These are phyloP conservation scores for Dryas octopetala DNA, from an alignment of 306 rosid species.

Conservation along the genomic window DNA sequence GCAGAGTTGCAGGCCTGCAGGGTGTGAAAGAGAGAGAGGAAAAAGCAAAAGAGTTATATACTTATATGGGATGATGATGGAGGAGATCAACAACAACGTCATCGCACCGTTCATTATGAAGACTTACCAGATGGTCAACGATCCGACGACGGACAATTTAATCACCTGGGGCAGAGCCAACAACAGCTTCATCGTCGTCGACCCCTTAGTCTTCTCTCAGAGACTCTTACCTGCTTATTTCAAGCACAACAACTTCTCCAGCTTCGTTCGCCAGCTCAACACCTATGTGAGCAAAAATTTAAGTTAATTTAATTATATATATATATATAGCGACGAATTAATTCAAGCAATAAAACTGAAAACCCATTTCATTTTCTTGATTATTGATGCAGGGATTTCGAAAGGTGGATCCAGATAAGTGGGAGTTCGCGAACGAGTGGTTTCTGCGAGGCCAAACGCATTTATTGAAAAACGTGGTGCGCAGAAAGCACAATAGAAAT, in stretches of 20 bases:
- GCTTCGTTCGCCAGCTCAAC: slow-evolving; percentile 94
- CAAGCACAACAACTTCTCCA: slow-evolving; percentile 96
- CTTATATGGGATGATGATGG: slow-evolving; percentile 60
- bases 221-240: slow-evolving; percentile 68
- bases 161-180: slow-evolving; percentile 71
- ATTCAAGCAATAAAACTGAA: background rate
- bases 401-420: slow-evolving; percentile 86
- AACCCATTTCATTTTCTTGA: background rate
- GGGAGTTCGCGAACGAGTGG: slow-evolving; percentile 98
- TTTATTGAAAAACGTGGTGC: slow-evolving; percentile 53
- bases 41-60: slow-evolving; percentile 7
- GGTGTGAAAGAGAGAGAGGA: background rate
- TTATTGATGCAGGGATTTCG: slow-evolving; percentile 59
- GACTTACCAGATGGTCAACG: slow-evolving; percentile 88
- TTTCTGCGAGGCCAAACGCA: slow-evolving; percentile 81
- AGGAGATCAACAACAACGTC: slow-evolving; percentile 37
- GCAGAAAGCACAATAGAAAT: slow-evolving; percentile 42
- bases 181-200: slow-evolving; percentile 88
- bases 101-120: slow-evolving; percentile 85
- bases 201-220: slow-evolving; percentile 70
- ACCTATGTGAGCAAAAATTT: slow-evolving; percentile 53
- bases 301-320: background rate
- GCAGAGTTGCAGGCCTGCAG: background rate
- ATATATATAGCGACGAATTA: background rate
- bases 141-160: slow-evolving; percentile 59